phyloP scores from a whole-genome alignment of 2,329 filamentous ascomycete species.

The Mycosphaerella sp. region DNA sequence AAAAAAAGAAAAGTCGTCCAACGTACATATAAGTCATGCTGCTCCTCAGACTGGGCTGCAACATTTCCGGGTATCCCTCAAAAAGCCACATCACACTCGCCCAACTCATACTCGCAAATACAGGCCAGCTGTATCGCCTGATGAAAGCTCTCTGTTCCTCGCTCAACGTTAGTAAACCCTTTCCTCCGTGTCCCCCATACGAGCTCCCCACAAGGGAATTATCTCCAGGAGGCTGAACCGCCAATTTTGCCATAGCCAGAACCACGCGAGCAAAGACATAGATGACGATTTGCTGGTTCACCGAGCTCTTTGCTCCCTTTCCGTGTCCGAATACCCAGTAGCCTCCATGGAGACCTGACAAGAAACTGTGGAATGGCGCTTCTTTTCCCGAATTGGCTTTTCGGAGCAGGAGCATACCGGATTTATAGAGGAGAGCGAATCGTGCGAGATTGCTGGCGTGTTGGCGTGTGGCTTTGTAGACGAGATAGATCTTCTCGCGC shows the following conservation, averaged over 20 bases:
- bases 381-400: constrained; percentile 48
- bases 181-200: constrained; percentile 38
- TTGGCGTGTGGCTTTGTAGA: constrained; percentile 79
- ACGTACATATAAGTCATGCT: constrained; percentile 98
- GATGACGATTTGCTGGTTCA: constrained; percentile 96
- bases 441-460: constrained; percentile 88
- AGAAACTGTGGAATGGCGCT: constrained; percentile 73
- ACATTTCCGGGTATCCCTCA: constrained; percentile 79
- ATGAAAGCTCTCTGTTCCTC: constrained; percentile 36
- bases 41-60: constrained; percentile 84
- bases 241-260: constrained; percentile 75
- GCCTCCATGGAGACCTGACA: constrained; percentile 81
- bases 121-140: constrained; percentile 73
- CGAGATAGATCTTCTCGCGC: constrained; percentile 68
- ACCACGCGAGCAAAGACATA: constrained; percentile 93
- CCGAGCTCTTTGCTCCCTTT: constrained; percentile 56
- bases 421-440: constrained; percentile 89
- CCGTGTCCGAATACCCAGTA: constrained; percentile 89
- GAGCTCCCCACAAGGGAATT: constrained; percentile 35
- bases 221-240: constrained; percentile 56
- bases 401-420: constrained; percentile 68
- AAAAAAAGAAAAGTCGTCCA: constrained; percentile 9
- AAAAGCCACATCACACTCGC: constrained; percentile 94
- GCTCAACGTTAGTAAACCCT: constrained; percentile 39
- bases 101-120: constrained; percentile 88